A percentile compares a stretch with the other conserved stretches of the same genome.
phyloP scores from a whole-genome alignment of 2,329 filamentous ascomycete genomes.

The Penicillium nordicum region DNA sequence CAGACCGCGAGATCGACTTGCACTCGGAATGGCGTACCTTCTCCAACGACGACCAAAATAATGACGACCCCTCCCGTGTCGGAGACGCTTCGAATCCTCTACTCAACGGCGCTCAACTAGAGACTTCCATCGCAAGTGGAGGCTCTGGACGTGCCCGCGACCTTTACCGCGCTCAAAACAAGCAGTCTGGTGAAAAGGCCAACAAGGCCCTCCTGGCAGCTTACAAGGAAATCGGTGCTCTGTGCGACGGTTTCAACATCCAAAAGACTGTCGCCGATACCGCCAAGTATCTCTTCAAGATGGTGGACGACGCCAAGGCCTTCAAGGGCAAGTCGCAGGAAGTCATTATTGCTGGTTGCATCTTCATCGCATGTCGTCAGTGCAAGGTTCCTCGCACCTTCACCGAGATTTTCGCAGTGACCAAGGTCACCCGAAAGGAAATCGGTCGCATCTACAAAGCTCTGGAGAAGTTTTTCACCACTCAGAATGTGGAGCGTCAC shows the following conservation, averaged over 20 bases:
- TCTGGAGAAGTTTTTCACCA: conserved; percentile 81
- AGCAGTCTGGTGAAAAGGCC: conserved; percentile 73
- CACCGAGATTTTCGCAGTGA: conserved; percentile 88
- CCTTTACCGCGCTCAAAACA: conserved; percentile 79
- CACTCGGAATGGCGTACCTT: conserved; percentile 99
- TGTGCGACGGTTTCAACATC: conserved; percentile 82
- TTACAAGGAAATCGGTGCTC: conserved; percentile 80
- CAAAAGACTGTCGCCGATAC: conserved; percentile 78
- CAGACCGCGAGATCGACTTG: conserved; percentile 88
- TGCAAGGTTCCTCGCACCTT: conserved; percentile 84
- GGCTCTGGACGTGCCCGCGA: conserved; percentile 70
- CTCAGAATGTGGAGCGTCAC: conserved; percentile 61
- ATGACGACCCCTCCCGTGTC: conserved; percentile 96
- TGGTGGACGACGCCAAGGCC: conserved; percentile 84
- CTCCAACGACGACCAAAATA: conserved; percentile 94
- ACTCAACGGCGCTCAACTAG: conserved; percentile 82
- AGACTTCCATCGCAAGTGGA: conserved; percentile 81
- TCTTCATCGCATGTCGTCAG: conserved; percentile 96
- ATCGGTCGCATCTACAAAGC: conserved; percentile 94
- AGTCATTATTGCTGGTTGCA: conserved; percentile 89
- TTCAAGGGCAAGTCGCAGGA: conserved; percentile 96
- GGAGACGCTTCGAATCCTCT: conserved; percentile 90
- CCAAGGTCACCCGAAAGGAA: conserved; percentile 93
- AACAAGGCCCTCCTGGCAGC: conserved; percentile 78
- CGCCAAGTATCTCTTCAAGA: conserved; percentile 92